phyloP scores from a whole-genome alignment of 768 basidiomycete species.

The Tubosaeta sp. region DNA sequence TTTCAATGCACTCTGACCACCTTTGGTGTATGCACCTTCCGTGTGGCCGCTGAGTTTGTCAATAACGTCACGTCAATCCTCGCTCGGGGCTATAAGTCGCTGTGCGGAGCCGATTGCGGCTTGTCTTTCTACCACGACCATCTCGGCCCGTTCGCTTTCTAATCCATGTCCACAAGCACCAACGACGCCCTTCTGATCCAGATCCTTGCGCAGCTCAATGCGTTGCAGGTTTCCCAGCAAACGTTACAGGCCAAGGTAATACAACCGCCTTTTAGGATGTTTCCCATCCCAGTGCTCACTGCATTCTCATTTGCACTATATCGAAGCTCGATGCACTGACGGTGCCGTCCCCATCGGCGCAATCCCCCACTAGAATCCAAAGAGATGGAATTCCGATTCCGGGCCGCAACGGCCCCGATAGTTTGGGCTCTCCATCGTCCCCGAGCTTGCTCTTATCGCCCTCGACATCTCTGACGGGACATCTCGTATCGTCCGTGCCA shows the following conservation, averaged over 20 bases:
- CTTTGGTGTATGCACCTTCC: no score
- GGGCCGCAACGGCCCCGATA: slow-evolving; percentile 11
- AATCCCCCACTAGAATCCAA: slow-evolving; percentile 15
- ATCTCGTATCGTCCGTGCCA: slow-evolving; percentile 28
- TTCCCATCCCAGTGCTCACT: not conserved
- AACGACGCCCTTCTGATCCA: slow-evolving; percentile 61
- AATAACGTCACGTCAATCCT: slow-evolving; percentile 1
- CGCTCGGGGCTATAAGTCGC: slow-evolving; percentile 7
- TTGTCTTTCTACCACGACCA: slow-evolving; percentile 13
- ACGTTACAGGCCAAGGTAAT: slow-evolving; percentile 73
- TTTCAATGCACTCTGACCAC: no score
- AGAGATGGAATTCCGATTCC: slow-evolving; percentile 28
- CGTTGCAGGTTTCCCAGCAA: slow-evolving; percentile 72
- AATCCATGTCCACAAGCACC: slow-evolving; percentile 25
- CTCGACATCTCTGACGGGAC: slow-evolving; percentile 23
- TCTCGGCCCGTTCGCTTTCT: slow-evolving; percentile 1
- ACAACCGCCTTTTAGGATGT: not conserved
- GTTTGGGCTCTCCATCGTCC: slow-evolving; percentile 21
- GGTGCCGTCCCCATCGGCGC: slow-evolving; percentile 17
- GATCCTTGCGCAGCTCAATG: slow-evolving; percentile 67
- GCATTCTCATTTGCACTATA: not conserved
- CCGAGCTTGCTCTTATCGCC: slow-evolving; percentile 27
- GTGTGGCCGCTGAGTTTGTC: not conserved
- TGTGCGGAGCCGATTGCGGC: not conserved
- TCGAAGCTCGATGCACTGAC: slow-evolving; percentile 50